Base-by-base conservation (phyloP, 2,329 filamentous ascomycete genomes). In the Fonsecaea erecta region DNA sequence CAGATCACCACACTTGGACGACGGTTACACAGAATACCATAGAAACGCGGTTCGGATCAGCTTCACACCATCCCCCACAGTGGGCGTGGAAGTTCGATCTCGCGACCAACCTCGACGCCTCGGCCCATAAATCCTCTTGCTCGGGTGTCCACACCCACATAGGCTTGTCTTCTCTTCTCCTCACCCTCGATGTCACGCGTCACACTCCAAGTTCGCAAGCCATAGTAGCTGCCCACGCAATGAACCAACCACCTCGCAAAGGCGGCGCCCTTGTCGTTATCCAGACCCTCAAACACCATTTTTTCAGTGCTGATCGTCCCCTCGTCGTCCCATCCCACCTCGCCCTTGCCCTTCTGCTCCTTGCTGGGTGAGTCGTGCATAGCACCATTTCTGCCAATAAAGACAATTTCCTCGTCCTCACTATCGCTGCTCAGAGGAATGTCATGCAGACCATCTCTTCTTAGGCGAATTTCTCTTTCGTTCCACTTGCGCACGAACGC, bases 241-340 rank as follows among this genome's bases (percentile, higher is more conserved):
- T 98, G 93, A 1, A 96, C 92, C 60, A 98, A 86, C 91, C 93
- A 98, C 69, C 94, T 90, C 89, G 91, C 93, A 80, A 97, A 97
- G 3, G 89, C 86, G 56, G 91, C 91, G 7, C 87, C 86, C 66
- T 88, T 87, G 72, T 93, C 92, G 63, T 90, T 88, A 16, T 88
- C 90, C 35, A 89, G 81, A 52, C 88, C 89, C 77, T 97, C 91
- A 76, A 96, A 93, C 8, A 98, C 85, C 80, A 96, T 82, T 70
- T 87, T 88, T 85, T 57, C 82, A 80, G 70, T 86, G 84, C 58
- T 85, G 79, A 70, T 77, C 73, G 60, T 75, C 7, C 62, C 63
- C 11, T 66, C 59, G 60, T 73, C 70, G 6, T 67, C 64, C 37
- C 74, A 67, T 67, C 86, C 81, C 21, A 4, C n/a, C 28, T 30